Percentiles rank a stretch among this genome's conserved stretches.
Evolutionary conservation across 1,284 basidiomycete genomes (phyloP).

Genomic region (Athelia sp.): DNA sequence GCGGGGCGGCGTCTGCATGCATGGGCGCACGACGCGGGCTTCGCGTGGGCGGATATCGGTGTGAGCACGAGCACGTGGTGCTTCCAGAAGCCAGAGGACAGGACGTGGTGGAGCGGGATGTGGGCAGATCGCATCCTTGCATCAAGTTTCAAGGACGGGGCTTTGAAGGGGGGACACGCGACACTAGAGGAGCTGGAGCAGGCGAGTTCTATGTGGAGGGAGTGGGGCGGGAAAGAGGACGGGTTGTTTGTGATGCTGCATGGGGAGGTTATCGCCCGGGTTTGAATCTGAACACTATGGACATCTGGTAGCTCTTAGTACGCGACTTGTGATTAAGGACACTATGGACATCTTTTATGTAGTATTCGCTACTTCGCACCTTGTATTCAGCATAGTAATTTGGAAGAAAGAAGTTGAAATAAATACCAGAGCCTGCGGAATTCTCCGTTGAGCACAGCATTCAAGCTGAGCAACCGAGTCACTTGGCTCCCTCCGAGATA

Average conservation of each 20-base stretch:
- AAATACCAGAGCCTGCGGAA: no score
- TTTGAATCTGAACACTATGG: no score
- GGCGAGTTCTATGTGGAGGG: conserved; percentile 20
- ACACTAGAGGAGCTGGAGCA: conserved; percentile 20
- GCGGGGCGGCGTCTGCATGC: conserved; percentile 18
- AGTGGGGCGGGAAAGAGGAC: conserved; percentile 27
- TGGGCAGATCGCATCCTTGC: conserved; percentile 28
- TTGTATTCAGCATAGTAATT: no score
- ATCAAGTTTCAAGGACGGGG: conserved; percentile 24
- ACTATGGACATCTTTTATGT: no score
- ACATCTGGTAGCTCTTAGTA: no score
- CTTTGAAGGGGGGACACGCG: conserved; percentile 21
- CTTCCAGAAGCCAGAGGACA: conserved; percentile 27
- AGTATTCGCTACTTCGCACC: no score
- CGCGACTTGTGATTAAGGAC: no score
- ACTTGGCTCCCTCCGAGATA: no score
- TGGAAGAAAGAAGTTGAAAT: no score
- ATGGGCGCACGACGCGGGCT: conserved; percentile 22
- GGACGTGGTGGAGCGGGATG: conserved; percentile 27
- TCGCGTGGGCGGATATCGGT: conserved; percentile 18
- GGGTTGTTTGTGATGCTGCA: conserved; percentile 29
- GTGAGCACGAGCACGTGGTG: conserved; percentile 27
- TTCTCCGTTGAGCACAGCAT: no score
- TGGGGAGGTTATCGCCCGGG: conserved; percentile 27
- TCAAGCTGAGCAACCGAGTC: no score